Percentiles rank a stretch among this genome's conserved stretches.
Evolutionary conservation across 768 basidiomycete species (phyloP).

Genomic region (Rhodotorula diobovata): DNA sequence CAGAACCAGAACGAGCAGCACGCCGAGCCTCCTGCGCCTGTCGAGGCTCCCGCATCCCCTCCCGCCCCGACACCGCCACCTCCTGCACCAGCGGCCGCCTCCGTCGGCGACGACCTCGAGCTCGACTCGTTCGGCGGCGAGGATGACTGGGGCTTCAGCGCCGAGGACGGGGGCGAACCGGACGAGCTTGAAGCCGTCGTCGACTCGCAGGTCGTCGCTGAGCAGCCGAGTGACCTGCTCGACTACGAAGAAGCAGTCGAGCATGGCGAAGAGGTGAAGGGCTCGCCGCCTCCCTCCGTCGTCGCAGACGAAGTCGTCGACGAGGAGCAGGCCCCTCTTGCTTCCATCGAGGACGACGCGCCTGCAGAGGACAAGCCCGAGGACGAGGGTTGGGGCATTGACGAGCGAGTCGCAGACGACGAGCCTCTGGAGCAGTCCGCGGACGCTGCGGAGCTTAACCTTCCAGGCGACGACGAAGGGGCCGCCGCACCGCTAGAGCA

Average conservation of each 20-base stretch:
- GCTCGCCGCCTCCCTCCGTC: neutral
- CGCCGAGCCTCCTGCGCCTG: neutral
- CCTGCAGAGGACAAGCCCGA: neutral
- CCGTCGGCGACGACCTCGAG: neutral
- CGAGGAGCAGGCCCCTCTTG: neutral
- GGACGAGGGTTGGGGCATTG: slow-evolving; percentile 17
- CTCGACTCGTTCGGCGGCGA: neutral
- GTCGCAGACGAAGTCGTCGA: neutral
- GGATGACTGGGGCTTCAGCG: slow-evolving; percentile 4
- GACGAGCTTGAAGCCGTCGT: neutral
- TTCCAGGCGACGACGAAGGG: too few species aligned
- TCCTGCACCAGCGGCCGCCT: neutral
- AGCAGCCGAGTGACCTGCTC: slow-evolving; percentile 2
- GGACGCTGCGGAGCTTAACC: too few species aligned
- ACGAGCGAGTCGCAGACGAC: neutral
- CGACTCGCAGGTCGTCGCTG: neutral
- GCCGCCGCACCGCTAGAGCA: too few species aligned
- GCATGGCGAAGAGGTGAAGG: neutral
- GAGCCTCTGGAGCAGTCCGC: neutral
- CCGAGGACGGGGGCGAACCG: neutral
- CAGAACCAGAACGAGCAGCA: neutral
- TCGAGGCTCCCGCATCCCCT: neutral
- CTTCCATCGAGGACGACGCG: neutral
- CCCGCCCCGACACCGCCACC: neutral
- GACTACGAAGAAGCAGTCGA: slow-evolving; percentile 19